Evolutionary conservation across 345 rosid species (phyloP).

Genomic region (Noccaea caerulescens): DNA sequence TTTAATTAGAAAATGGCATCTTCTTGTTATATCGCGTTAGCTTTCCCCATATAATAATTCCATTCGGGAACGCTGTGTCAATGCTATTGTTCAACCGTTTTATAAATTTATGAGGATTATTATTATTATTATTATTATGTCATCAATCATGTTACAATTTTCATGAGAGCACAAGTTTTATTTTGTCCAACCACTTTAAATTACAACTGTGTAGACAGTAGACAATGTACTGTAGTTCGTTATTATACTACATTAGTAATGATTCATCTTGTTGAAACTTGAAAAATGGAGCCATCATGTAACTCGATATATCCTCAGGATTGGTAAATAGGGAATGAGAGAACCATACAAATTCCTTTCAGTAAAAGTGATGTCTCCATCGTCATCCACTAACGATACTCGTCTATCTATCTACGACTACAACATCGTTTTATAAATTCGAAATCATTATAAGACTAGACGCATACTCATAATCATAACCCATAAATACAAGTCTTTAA

Average conservation of each 20-base stretch:
- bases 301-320: not conserved
- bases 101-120: not conserved
- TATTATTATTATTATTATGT: no score
- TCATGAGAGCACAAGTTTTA: no score
- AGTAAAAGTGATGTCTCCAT: not conserved
- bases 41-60: conserved; percentile 1
- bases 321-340: not conserved
- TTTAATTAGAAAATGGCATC: not conserved
- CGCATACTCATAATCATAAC: not conserved
- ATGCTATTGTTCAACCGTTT: conserved; percentile 1
- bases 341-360: not conserved
- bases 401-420: not conserved
- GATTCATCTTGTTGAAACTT: not conserved
- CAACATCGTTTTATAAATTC: not conserved
- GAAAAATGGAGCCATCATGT: not conserved
- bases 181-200: no score
- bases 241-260: no score
- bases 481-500: no score
- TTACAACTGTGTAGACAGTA: no score
- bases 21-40: not conserved
- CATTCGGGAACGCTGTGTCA: not conserved
- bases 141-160: no score
- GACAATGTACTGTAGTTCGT: no score
- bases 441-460: not conserved
- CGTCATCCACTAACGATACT: not conserved